Conservation (phyloP, 345 rosid species). For the Rhodamnia rubescens region DNA sequence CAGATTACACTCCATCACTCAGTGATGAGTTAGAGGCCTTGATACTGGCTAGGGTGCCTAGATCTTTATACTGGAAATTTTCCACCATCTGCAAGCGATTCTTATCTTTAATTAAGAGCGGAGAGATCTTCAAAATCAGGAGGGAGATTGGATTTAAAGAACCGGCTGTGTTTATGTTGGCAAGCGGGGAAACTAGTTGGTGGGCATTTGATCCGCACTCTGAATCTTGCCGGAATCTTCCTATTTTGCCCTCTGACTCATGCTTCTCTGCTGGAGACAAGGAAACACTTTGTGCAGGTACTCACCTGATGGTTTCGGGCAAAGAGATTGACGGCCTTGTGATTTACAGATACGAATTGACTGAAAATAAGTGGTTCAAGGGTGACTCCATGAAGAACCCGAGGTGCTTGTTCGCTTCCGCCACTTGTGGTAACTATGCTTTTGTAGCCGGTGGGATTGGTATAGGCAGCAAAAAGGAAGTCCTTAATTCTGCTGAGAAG, state of each 20-base stretch:
- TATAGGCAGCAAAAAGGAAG: slow-evolving; percentile 10
- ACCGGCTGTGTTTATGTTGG: slow-evolving; percentile 65
- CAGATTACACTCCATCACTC: slow-evolving; percentile 80
- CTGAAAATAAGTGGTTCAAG: slow-evolving; percentile 57
- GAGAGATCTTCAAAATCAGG: slow-evolving; percentile 63
- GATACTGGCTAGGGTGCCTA: slow-evolving; percentile 63
- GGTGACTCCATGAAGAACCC: slow-evolving; percentile 66
- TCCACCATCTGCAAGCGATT: slow-evolving; percentile 38
- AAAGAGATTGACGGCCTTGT: slow-evolving; percentile 42
- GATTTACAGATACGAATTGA: slow-evolving; percentile 66
- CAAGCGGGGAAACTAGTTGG: slow-evolving; percentile 65
- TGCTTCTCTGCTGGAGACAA: slow-evolving; percentile 55
- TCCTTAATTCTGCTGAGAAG: slow-evolving; percentile 53
- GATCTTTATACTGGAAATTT: slow-evolving; percentile 68
- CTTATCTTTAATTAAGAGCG: slow-evolving; percentile 39
- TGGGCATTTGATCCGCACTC: slow-evolving; percentile 53
- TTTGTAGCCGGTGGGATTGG: slow-evolving; percentile 71
- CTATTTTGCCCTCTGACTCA: slow-evolving; percentile 50
- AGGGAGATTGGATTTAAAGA: slow-evolving; percentile 43
- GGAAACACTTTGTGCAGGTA: slow-evolving; percentile 77
- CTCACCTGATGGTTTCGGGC: slow-evolving; percentile 73
- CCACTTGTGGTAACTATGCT: slow-evolving; percentile 47
- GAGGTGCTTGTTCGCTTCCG: slow-evolving; percentile 73
- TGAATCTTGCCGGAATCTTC: slow-evolving; percentile 36
- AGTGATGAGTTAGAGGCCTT: slow-evolving; percentile 57